These are phyloP conservation scores for Yamadazyma sp. DNA, from an alignment of 805 yeast species.

Conservation along the genomic window DNA sequence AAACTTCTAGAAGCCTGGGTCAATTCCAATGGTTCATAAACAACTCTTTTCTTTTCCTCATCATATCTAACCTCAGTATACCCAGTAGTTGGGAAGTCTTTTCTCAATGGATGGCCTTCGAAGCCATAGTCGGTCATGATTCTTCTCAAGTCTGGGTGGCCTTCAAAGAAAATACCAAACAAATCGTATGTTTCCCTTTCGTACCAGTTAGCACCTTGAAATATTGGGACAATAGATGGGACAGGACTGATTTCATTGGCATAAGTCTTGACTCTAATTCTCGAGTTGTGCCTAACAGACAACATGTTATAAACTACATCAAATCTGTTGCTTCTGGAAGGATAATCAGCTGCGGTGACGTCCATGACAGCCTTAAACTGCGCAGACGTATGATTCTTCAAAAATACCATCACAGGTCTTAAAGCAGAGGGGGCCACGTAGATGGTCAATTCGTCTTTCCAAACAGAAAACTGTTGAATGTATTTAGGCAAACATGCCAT, in stretches of 20 bases:
- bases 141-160: slow-evolving; percentile 86
- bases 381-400: slow-evolving; percentile 75
- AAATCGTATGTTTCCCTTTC: slow-evolving; percentile 88
- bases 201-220: slow-evolving; percentile 84
- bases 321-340: slow-evolving; percentile 78
- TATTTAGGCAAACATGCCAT: slow-evolving; percentile 78
- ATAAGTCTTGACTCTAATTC: slow-evolving; percentile 86
- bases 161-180: slow-evolving; percentile 84
- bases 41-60: slow-evolving; percentile 85
- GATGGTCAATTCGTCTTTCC: slow-evolving; percentile 85
- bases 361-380: slow-evolving; percentile 80
- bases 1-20: slow-evolving; percentile 93
- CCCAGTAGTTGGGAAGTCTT: slow-evolving; percentile 91
- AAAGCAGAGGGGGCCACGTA: slow-evolving; percentile 76
- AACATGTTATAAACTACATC: slow-evolving; percentile 84
- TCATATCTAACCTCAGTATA: slow-evolving; percentile 89
- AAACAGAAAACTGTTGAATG: slow-evolving; percentile 80
- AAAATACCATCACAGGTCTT: slow-evolving; percentile 66
- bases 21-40: slow-evolving; percentile 86
- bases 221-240: slow-evolving; percentile 72
- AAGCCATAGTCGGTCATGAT: slow-evolving; percentile 91
- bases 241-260: slow-evolving; percentile 82
- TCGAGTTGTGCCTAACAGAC: slow-evolving; percentile 78
- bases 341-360: slow-evolving; percentile 85
- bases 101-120: slow-evolving; percentile 88